These are phyloP conservation scores for Geum urbanum DNA, from an alignment of 306 rosid species.

Conservation along the genomic window DNA sequence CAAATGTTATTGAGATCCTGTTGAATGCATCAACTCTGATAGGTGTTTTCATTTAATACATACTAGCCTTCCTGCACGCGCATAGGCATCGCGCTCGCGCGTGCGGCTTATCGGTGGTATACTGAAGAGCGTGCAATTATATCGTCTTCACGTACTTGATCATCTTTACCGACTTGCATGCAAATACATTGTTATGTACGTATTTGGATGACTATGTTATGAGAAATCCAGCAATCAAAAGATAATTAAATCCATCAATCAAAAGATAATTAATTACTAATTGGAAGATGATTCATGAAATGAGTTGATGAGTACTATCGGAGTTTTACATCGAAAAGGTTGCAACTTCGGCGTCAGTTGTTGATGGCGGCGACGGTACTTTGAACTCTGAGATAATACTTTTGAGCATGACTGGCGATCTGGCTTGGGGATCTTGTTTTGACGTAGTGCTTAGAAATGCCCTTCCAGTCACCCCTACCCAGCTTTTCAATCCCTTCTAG, in stretches of 20 bases:
- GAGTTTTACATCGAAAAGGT: conserved; percentile 24
- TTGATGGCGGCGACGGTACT: background rate
- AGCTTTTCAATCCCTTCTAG: conserved; percentile 28
- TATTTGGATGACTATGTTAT: too few species aligned
- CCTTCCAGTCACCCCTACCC: conserved; percentile 40
- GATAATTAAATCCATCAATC: too few species aligned
- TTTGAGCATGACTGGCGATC: conserved; percentile 40
- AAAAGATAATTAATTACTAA: too few species aligned
- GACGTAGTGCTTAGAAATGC: conserved; percentile 27
- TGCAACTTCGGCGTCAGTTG: conserved; percentile 13
- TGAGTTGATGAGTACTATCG: too few species aligned
- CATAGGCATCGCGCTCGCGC: too few species aligned
- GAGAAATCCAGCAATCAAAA: background rate
- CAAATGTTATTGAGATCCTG: too few species aligned
- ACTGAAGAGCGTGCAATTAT: too few species aligned
- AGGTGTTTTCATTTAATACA: too few species aligned
- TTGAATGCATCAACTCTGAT: too few species aligned
- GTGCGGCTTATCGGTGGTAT: too few species aligned
- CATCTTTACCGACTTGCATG: conserved; percentile 3
- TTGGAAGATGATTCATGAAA: background rate
- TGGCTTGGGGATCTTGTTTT: conserved; percentile 36
- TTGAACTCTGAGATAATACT: conserved; percentile 22
- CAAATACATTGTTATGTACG: background rate
- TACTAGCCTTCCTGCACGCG: too few species aligned
- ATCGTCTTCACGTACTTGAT: too few species aligned